Percentiles rank a stretch among this genome's conserved stretches.
These are phyloP conservation scores for Astrothelium subdiscretum DNA, from an alignment of 495 filamentous ascomycete genomes.

Conservation along the genomic window DNA sequence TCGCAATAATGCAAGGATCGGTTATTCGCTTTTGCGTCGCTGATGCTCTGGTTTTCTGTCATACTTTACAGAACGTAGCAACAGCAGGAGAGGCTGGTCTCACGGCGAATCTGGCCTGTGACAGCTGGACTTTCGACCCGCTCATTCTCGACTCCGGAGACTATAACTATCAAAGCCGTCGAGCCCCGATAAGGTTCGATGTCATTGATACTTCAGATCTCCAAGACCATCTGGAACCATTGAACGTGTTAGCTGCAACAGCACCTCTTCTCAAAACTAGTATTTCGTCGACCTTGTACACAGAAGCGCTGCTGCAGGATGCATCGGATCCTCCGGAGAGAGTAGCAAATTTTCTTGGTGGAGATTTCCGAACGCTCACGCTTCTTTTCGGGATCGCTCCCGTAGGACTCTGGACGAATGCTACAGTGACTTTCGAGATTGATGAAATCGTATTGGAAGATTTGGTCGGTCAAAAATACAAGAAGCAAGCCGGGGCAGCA, in stretches of 20 bases:
- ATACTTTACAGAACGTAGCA: too few relatives aligned
- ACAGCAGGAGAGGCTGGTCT: neutral
- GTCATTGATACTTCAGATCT: conserved; percentile 50
- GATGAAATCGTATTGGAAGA: conserved; percentile 6
- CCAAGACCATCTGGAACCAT: conserved; percentile 34
- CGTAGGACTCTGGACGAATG: conserved; percentile 39
- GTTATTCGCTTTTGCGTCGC: conserved; percentile 1
- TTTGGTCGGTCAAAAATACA: conserved; percentile 3
- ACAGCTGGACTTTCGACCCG: conserved; percentile 6
- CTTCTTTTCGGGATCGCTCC: conserved; percentile 38
- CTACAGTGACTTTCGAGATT: conserved; percentile 1
- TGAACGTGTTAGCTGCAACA: conserved; percentile 39
- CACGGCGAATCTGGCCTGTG: conserved; percentile 9
- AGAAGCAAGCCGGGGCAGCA: conserved; percentile 9
- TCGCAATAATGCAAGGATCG: neutral
- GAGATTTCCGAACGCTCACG: conserved; percentile 34
- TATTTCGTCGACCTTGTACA: conserved; percentile 36
- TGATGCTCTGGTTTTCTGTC: conserved; percentile 12
- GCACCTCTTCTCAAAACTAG: conserved; percentile 33
- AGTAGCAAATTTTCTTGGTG: conserved; percentile 30
- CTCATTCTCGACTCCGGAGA: conserved; percentile 8
- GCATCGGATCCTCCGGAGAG: conserved; percentile 5
- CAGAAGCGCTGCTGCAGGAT: conserved; percentile 27
- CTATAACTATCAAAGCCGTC: conserved; percentile 17
- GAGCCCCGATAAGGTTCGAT: conserved; percentile 37